phyloP scores from a whole-genome alignment of 2,329 filamentous ascomycete species.

The Colletotrichum sp. region DNA sequence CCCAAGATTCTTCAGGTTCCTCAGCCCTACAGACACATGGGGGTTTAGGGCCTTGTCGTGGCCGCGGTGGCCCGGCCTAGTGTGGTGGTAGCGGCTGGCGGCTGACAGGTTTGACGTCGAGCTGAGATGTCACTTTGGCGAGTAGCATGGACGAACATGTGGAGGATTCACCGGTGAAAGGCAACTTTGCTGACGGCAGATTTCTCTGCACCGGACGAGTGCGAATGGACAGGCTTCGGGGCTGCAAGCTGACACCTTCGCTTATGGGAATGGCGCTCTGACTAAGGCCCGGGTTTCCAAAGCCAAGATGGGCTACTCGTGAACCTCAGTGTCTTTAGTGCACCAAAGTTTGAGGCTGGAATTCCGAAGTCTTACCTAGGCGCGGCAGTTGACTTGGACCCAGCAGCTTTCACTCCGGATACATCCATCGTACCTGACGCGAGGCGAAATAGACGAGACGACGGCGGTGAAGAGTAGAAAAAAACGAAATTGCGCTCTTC shows the following conservation, averaged over 20 bases:
- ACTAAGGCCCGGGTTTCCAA: background rate
- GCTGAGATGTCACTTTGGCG: background rate
- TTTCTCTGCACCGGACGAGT: background rate
- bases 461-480: background rate
- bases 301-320: background rate
- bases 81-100: background rate
- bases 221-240: background rate
- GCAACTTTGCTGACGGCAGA: background rate
- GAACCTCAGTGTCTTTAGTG: background rate
- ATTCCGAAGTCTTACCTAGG: background rate
- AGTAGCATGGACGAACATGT: background rate
- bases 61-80: background rate
- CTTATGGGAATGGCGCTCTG: background rate
- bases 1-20: background rate
- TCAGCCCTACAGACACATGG: constrained; percentile 12
- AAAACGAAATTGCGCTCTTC: background rate
- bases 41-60: background rate
- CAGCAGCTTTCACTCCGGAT: background rate
- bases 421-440: background rate
- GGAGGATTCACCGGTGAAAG: background rate
- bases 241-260: background rate
- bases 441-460: background rate
- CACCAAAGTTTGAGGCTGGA: background rate
- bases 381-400: background rate
- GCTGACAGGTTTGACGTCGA: background rate